phyloP scores from a whole-genome alignment of 2,329 filamentous ascomycete species.

The Whalleya microplaca region DNA sequence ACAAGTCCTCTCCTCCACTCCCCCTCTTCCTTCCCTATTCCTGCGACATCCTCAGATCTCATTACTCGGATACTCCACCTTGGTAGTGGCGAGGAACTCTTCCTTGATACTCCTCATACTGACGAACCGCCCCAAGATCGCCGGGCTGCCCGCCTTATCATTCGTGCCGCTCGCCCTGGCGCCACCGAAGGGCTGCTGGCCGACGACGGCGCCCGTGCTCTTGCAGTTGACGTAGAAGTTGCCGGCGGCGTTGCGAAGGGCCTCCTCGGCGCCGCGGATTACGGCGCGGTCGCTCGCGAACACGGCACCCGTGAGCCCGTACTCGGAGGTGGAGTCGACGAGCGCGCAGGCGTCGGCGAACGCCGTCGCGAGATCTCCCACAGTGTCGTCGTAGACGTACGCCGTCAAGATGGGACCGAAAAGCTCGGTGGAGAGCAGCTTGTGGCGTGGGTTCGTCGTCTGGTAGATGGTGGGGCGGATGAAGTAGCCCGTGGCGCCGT shows the following conservation, averaged over 20 bases:
- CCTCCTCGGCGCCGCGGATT: conserved; percentile 70
- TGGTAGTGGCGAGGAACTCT: conserved; percentile 68
- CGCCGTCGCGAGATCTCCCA: conserved; percentile 50
- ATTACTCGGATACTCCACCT: conserved; percentile 74
- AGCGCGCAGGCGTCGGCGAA: conserved; percentile 64
- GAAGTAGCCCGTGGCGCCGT: conserved; percentile 79
- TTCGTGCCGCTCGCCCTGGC: conserved; percentile 71
- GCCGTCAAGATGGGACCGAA: conserved; percentile 59
- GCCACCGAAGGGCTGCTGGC: conserved; percentile 74
- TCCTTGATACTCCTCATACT: conserved; percentile 73
- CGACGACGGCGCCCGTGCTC: conserved; percentile 73
- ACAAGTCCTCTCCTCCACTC: neutral
- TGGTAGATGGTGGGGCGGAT: conserved; percentile 83
- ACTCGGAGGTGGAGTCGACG: conserved; percentile 74
- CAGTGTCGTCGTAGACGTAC: conserved; percentile 76
- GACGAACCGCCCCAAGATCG: conserved; percentile 67
- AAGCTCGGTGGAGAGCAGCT: conserved; percentile 75
- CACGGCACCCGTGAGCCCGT: conserved; percentile 76
- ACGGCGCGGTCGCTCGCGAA: conserved; percentile 72
- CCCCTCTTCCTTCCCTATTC: neutral
- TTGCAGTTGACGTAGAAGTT: conserved; percentile 91
- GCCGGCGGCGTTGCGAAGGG: conserved; percentile 72
- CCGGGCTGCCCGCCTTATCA: conserved; percentile 71
- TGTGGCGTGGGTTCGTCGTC: conserved; percentile 73
- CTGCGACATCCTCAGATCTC: conserved; percentile 49